Percentiles rank a stretch among this genome's conserved stretches.
phyloP scores from a whole-genome alignment of 1,139 yeast genomes.

The Saccharomyces hybrid region DNA sequence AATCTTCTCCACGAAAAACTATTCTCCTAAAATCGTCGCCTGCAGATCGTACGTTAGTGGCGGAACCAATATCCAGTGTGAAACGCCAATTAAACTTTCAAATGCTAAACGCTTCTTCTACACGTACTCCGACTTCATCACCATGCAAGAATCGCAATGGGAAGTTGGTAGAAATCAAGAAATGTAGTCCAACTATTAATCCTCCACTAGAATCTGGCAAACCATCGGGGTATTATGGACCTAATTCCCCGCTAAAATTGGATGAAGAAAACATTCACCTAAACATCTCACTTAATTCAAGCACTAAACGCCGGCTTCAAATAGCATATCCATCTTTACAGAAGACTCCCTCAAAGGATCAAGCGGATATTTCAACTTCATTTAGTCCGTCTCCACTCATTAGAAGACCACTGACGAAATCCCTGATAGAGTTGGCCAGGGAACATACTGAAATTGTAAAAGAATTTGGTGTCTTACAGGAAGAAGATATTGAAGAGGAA shows the following conservation, averaged over 20 bases:
- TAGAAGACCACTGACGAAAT: conserved; percentile 22
- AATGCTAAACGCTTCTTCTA: not conserved
- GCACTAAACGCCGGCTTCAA: not conserved
- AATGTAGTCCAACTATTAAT: not conserved
- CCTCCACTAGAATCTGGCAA: not conserved
- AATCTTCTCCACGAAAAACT: not conserved
- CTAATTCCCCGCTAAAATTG: conserved; percentile 28
- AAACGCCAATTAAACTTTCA: not conserved
- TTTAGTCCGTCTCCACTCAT: conserved; percentile 29
- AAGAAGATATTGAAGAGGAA: conserved; percentile 5
- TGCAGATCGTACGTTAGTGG: not conserved
- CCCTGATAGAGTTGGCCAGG: conserved; percentile 21
- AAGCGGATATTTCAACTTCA: conserved; percentile 7
- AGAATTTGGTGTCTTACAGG: conserved; percentile 12
- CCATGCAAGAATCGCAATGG: not conserved
- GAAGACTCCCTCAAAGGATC: conserved; percentile 10
- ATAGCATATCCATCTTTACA: conserved; percentile 1
- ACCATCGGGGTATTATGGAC: conserved; percentile 17
- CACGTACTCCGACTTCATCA: not conserved
- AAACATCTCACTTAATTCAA: conserved; percentile 5
- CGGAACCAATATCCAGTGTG: not conserved
- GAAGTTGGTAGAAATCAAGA: not conserved
- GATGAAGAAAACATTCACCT: conserved; percentile 10
- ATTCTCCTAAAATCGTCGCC: not conserved
- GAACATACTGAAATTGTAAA: conserved; percentile 21